phyloP scores from a whole-genome alignment of 768 basidiomycete genomes.

The Suillus discolor region DNA sequence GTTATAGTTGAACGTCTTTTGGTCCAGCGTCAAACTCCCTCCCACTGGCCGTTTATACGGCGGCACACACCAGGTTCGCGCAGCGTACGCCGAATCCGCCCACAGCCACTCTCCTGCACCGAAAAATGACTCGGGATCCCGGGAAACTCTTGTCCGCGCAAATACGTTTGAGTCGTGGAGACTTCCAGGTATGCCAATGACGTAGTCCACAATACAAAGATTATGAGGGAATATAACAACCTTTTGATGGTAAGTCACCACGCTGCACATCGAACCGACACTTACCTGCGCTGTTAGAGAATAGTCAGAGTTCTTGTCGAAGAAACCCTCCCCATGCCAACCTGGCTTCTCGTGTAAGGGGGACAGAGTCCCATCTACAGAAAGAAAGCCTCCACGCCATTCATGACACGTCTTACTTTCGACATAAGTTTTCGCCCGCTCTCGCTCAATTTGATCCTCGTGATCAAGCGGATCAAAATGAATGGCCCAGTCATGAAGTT shows the following conservation, averaged over 20 bases:
- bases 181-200: conserved; percentile 18
- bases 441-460: conserved; percentile 10
- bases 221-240: too few species aligned
- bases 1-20: not conserved
- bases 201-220: too few species aligned
- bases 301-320: too few species aligned
- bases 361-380: too few species aligned
- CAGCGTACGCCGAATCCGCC: conserved; percentile 13
- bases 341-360: too few species aligned
- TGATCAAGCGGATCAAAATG: conserved; percentile 4
- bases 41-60: not conserved
- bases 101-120: conserved; percentile 17
- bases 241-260: too few species aligned
- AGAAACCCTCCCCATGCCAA: too few species aligned
- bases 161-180: conserved; percentile 15
- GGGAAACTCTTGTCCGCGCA: not conserved
- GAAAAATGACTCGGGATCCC: conserved; percentile 8
- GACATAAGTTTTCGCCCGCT: not conserved
- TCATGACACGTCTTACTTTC: not conserved
- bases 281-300: too few species aligned
- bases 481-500: conserved; percentile 7
- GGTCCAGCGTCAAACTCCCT: not conserved
- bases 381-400: too few species aligned
- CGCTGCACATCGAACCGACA: too few species aligned
- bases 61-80: conserved; percentile 10